These are phyloP conservation scores for Telfairia occidentalis DNA, from an alignment of 331 rosid species.

Conservation along the genomic window DNA sequence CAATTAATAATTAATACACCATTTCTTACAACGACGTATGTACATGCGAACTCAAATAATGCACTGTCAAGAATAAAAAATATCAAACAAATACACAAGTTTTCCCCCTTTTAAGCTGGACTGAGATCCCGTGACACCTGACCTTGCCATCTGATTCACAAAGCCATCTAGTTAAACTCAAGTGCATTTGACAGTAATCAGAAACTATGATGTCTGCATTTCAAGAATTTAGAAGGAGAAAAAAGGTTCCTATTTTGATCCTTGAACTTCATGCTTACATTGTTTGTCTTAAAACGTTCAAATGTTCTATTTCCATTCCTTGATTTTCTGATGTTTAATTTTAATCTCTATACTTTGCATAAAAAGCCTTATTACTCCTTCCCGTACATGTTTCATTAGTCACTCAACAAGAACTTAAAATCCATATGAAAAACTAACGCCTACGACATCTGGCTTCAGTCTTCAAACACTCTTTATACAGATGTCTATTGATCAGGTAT, in stretches of 20 bases:
- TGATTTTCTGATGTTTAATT: neutral
- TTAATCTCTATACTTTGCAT: neutral
- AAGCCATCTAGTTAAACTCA: neutral
- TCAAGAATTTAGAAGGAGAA: neutral
- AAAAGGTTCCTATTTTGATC: neutral
- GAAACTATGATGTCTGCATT: neutral
- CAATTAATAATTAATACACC: constrained; percentile 18
- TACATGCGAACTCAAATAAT: constrained; percentile 45
- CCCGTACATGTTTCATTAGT: neutral
- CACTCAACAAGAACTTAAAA: neutral
- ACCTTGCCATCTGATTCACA: constrained; percentile 93
- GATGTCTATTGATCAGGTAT: too few relatives aligned
- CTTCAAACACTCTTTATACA: neutral
- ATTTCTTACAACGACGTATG: constrained; percentile 60
- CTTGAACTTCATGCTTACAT: neutral
- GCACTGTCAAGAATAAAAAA: constrained; percentile 23
- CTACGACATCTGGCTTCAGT: neutral
- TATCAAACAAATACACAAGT: constrained; percentile 29
- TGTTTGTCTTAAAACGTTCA: neutral
- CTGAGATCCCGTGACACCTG: constrained; percentile 68
- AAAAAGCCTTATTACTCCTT: neutral
- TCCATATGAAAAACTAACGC: neutral
- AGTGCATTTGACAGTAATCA: neutral
- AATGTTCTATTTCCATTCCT: neutral
- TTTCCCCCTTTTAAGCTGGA: constrained; percentile 41